Evolutionary conservation across 306 rosid species (phyloP).

Genomic region (Rosa persica): DNA sequence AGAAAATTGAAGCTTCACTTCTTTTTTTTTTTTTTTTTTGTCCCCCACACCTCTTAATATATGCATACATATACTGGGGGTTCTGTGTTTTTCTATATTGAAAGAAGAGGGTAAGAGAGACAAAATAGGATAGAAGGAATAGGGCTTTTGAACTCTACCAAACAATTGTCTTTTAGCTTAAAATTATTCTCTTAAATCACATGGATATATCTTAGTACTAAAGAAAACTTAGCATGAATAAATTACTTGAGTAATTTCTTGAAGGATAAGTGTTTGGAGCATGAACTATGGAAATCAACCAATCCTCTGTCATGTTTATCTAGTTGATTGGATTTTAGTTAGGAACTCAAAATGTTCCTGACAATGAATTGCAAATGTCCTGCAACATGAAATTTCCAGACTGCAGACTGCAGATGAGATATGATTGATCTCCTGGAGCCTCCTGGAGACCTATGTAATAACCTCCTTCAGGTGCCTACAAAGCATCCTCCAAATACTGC

Average conservation of each 20-base stretch:
- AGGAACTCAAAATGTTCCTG: constrained; percentile 24
- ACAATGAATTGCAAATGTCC: constrained; percentile 20
- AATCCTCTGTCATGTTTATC: neutral
- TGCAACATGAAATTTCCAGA: constrained; percentile 20
- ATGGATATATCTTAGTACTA: neutral
- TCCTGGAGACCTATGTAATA: constrained; percentile 22
- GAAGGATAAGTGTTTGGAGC: neutral
- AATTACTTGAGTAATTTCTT: constrained; percentile 9
- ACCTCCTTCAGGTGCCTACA: constrained; percentile 25
- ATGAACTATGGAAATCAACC: constrained; percentile 14
- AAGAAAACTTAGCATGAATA: constrained; percentile 7
- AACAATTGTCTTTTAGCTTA: neutral
- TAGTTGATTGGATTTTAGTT: constrained; percentile 20
- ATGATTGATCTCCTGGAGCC: constrained; percentile 25
- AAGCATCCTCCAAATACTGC: constrained; percentile 6
- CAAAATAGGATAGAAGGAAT: neutral
- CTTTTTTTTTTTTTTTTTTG: neutral
- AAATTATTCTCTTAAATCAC: neutral
- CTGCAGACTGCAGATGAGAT: constrained; percentile 27
- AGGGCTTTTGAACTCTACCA: neutral
- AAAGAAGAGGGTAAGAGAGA: neutral
- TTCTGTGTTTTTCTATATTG: neutral
- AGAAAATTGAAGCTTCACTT: neutral
- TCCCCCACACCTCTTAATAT: neutral
- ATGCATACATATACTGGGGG: neutral